phyloP scores from a whole-genome alignment of 164 flowering plant genomes.

The Tetrastigma voinierianum region DNA sequence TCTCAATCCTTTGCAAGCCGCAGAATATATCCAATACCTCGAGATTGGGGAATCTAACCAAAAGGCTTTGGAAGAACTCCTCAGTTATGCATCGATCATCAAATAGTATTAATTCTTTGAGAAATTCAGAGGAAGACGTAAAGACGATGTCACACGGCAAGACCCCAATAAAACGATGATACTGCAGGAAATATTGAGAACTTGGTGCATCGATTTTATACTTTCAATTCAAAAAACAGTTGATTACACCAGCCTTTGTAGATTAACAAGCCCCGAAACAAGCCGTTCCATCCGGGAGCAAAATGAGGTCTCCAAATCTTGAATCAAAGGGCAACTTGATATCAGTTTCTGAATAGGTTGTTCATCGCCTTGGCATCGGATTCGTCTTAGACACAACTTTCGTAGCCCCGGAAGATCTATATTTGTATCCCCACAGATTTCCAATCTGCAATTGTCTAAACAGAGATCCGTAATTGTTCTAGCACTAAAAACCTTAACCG shows the following conservation, averaged over 20 bases:
- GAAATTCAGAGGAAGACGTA: conserved; percentile 11
- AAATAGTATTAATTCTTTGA: conserved; percentile 24
- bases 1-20: conserved; percentile 10
- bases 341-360: conserved; percentile 11
- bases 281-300: too few species aligned
- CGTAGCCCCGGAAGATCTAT: conserved; percentile 19
- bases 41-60: conserved; percentile 21
- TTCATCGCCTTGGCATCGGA: conserved; percentile 7
- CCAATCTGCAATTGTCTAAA: conserved; percentile 14
- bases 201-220: conserved; percentile 18
- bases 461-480: too few species aligned
- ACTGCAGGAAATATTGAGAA: conserved; percentile 28
- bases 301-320: too few species aligned
- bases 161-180: conserved; percentile 7
- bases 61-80: conserved; percentile 12
- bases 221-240: conserved; percentile 6
- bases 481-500: conserved; percentile 12
- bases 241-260: conserved; percentile 25
- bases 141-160: conserved; percentile 15
- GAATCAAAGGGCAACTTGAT: too few species aligned
- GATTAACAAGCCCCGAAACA: conserved; percentile 20
- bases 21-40: conserved; percentile 29
- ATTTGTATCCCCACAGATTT: too few species aligned
- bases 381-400: conserved; percentile 17
- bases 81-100: conserved; percentile 18